These are phyloP conservation scores for Diaporthe humulicola DNA, from an alignment of 2,329 filamentous ascomycete species.

Conservation along the genomic window DNA sequence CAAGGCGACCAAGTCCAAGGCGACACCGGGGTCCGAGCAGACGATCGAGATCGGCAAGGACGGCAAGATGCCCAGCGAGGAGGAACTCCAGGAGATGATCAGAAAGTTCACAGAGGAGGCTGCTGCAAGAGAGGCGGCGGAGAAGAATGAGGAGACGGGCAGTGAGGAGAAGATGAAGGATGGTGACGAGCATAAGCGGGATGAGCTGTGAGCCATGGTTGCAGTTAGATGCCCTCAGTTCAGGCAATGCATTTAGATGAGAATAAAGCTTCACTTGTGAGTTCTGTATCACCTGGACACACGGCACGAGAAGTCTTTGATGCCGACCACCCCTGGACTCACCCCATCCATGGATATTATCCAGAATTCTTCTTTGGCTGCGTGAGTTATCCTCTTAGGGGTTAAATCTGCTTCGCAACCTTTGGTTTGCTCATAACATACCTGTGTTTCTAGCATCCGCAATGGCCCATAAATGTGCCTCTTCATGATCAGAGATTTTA, in stretches of 20 bases:
- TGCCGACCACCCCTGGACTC: neutral
- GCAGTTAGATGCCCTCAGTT: neutral
- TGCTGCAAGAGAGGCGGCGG: conserved; percentile 40
- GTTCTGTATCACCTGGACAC: conserved; percentile 1
- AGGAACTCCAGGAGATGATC: conserved; percentile 67
- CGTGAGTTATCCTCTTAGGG: no score
- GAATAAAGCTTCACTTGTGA: conserved; percentile 15
- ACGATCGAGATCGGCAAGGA: conserved; percentile 59
- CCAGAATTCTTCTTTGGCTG: no score
- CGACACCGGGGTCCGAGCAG: conserved; percentile 48
- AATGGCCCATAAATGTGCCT: no score
- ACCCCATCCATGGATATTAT: no score
- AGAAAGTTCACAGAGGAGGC: conserved; percentile 55
- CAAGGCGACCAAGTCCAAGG: conserved; percentile 52
- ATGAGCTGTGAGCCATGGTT: conserved; percentile 47
- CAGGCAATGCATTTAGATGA: conserved; percentile 39
- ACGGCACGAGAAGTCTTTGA: neutral
- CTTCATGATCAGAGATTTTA: no score
- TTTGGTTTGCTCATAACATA: no score
- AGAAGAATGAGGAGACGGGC: conserved; percentile 36
- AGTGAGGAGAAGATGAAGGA: conserved; percentile 45
- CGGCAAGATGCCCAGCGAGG: conserved; percentile 57
- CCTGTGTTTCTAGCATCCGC: no score
- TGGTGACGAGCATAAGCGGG: conserved; percentile 45
- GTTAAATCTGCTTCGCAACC: no score